Conservation (phyloP, 1,139 yeast species). For the Scheffersomyces parashehatae region DNA sequence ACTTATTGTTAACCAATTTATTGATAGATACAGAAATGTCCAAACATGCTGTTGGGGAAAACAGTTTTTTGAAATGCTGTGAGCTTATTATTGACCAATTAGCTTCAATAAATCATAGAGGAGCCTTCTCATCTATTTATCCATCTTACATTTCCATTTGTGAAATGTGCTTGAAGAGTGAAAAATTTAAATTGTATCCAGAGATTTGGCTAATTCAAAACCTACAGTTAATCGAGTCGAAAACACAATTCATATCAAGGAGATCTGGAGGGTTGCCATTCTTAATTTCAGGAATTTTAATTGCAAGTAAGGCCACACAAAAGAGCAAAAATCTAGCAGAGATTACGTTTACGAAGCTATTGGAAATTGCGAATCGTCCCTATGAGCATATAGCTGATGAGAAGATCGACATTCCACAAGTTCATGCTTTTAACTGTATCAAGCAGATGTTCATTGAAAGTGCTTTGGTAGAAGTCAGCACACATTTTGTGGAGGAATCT, state of each 20-base stretch:
- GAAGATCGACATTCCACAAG: slow-evolving; percentile 80
- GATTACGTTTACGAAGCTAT: slow-evolving; percentile 50
- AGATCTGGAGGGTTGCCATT: slow-evolving; percentile 92
- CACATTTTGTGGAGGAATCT: slow-evolving; percentile 55
- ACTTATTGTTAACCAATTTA: slow-evolving; percentile 51
- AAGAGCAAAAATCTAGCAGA: neutral
- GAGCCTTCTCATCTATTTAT: slow-evolving; percentile 85
- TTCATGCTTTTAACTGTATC: slow-evolving; percentile 88
- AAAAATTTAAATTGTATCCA: slow-evolving; percentile 36
- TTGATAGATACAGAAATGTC: slow-evolving; percentile 19
- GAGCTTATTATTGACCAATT: slow-evolving; percentile 64
- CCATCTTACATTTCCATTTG: slow-evolving; percentile 75
- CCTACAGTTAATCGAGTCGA: slow-evolving; percentile 52
- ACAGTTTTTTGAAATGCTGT: slow-evolving; percentile 18
- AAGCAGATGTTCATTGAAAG: slow-evolving; percentile 74
- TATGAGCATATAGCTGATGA: slow-evolving; percentile 49
- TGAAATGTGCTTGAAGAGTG: slow-evolving; percentile 40
- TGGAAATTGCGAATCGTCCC: slow-evolving; percentile 54
- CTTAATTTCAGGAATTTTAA: slow-evolving; percentile 69
- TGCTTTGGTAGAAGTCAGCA: slow-evolving; percentile 52
- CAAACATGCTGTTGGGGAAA: neutral
- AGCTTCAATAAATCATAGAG: slow-evolving; percentile 78
- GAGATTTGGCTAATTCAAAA: slow-evolving; percentile 56
- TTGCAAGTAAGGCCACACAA: slow-evolving; percentile 44
- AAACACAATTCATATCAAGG: slow-evolving; percentile 73